These are phyloP conservation scores for Elongisporangium undulatum DNA, from an alignment of 352 stramenopile species.

Conservation along the genomic window DNA sequence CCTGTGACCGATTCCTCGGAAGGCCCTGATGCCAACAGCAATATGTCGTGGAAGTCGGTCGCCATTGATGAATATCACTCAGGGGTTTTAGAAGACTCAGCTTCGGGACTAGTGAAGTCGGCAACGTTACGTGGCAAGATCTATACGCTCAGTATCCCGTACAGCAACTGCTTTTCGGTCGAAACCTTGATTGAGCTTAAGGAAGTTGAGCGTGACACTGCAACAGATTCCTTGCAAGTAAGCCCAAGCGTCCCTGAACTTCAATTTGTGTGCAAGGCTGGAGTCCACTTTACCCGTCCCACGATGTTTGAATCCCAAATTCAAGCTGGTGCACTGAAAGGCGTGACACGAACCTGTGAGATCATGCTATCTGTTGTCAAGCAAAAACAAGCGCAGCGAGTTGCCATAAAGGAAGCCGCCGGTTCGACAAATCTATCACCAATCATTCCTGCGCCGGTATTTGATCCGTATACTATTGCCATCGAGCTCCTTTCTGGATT, in stretches of 20 bases:
- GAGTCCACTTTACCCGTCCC: constrained; percentile 22
- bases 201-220: constrained; percentile 17
- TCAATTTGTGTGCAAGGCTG: constrained; percentile 17
- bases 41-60: constrained; percentile 21
- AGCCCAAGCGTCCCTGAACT: constrained; percentile 6
- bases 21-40: neutral
- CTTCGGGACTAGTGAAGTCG: constrained; percentile 18
- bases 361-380: constrained; percentile 15
- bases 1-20: neutral
- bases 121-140: constrained; percentile 49
- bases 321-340: constrained; percentile 21
- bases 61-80: constrained; percentile 60
- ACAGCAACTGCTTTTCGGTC: constrained; percentile 63
- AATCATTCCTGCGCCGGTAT: neutral
- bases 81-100: constrained; percentile 30
- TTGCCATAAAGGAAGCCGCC: neutral
- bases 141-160: constrained; percentile 57
- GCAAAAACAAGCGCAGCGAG: constrained; percentile 2
- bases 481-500: constrained; percentile 54
- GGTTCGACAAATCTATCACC: neutral
- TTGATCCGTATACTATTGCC: constrained; percentile 29
- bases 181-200: constrained; percentile 51
- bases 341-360: constrained; percentile 15
- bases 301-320: constrained; percentile 26
- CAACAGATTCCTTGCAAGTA: constrained; percentile 1